Base-by-base conservation (phyloP, 306 rosid genomes). In the Neltuma alba region DNA sequence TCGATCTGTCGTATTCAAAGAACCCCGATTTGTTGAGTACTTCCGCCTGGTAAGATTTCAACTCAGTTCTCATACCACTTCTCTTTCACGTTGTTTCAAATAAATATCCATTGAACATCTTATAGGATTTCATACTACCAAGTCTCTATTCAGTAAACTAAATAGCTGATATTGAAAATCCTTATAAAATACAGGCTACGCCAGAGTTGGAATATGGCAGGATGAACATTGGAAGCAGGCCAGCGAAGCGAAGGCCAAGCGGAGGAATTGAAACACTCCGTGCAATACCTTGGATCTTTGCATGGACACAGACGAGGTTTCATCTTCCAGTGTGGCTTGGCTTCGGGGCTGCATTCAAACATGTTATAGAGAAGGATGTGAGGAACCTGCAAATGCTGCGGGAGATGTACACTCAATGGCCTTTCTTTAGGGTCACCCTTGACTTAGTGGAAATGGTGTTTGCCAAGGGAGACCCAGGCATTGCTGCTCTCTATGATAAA, bases 261-360 rank as follows among this genome's bases (percentile, higher is more conserved):
- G 99, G 99, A 6, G 99, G 99, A 42, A 95, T 95, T 7, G 99
- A 95, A 85, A 92, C 99, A 15, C 94, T 95, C 31, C 97, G 98
- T 75, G 99, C 99, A n/a, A 95, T 95, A 40, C 99, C 99, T 31
- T 95, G 99, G 99, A 95, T 95, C 79, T 95, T 95, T 62, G 99
- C 99, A 25, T 92, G 99, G 98, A 92, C 98, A 0, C 99, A 95
- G 36, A 95, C 99, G 55, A 89, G 99, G 91, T 95, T 95, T 78
- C 98, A 95, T 88, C 98, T 95, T 79, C 99, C 99, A 14, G 99
- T 95, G 44, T 95, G 99, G 99, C 87, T 95, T 28, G 99, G 99
- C 60, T 92, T 95, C 28, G 99, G 99, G 77, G 80, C 65, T 20
- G 98, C 98, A 44, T 95, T 95, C 91, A 85, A 81, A 18, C 76